Conservation (phyloP, 768 basidiomycete genomes). For the Rhizopogon vulgaris region DNA sequence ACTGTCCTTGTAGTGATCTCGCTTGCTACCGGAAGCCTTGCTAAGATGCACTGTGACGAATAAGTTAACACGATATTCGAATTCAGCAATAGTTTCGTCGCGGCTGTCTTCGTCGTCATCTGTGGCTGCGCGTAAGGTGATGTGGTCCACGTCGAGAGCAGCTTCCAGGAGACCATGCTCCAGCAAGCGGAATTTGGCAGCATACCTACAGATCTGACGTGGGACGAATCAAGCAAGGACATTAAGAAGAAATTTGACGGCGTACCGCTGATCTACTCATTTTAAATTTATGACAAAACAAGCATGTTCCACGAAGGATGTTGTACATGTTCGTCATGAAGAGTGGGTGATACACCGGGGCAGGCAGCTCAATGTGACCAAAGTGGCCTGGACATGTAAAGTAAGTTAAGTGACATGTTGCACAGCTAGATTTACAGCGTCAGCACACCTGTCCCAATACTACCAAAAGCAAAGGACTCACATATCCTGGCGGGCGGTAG, state of each 20-base stretch:
- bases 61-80: constrained; percentile 54
- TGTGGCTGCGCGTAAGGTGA: constrained; percentile 38
- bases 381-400: constrained; percentile 97
- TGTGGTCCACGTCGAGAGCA: constrained; percentile 68
- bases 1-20: constrained; percentile 86
- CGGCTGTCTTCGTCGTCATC: constrained; percentile 31
- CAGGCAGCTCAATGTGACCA: constrained; percentile 94
- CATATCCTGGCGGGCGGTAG: constrained; percentile 86
- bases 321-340: constrained; percentile 92
- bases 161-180: constrained; percentile 86
- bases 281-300: constrained; percentile 95
- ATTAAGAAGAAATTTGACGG: constrained; percentile 9
- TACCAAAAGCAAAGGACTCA: constrained; percentile 35
- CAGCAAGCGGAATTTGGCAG: constrained; percentile 80
- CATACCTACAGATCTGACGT: constrained; percentile 69
- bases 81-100: constrained; percentile 57
- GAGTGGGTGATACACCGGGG: constrained; percentile 93
- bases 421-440: constrained; percentile 52
- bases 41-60: constrained; percentile 53
- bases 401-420: constrained; percentile 88
- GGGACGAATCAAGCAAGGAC: neutral
- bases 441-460: constrained; percentile 4
- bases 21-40: constrained; percentile 45
- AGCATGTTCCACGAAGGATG: constrained; percentile 79
- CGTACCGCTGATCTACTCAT: constrained; percentile 65